Conservation (phyloP, 2,329 filamentous ascomycete species). For the Hypoxylon sp. region DNA sequence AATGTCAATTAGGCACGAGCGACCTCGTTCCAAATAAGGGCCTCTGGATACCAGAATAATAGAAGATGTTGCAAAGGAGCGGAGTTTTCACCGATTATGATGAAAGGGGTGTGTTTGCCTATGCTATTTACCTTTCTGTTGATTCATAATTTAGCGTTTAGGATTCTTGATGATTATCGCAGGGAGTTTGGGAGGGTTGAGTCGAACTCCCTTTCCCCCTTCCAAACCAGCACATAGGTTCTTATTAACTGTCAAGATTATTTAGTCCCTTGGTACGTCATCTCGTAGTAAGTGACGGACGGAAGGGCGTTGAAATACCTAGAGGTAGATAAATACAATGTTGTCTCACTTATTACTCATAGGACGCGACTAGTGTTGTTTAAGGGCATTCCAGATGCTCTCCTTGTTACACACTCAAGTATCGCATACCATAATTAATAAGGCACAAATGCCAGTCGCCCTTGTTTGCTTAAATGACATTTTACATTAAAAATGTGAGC, state of each 20-base stretch:
- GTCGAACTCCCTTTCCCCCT: not conserved
- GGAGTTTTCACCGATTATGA: not conserved
- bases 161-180: not conserved
- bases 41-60: conserved; percentile 22
- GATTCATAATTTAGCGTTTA: not conserved
- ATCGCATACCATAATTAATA: too few species aligned
- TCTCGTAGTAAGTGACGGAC: not conserved
- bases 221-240: not conserved
- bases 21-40: conserved; percentile 32
- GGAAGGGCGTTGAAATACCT: not conserved
- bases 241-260: not conserved
- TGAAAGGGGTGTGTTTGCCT: conserved; percentile 3
- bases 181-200: not conserved
- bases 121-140: not conserved
- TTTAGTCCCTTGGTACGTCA: not conserved
- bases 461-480: too few species aligned
- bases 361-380: too few species aligned
- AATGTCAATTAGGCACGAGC: conserved; percentile 17
- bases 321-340: not conserved
- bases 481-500: too few species aligned
- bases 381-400: too few species aligned
- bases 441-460: too few species aligned
- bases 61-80: not conserved
- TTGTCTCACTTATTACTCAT: not conserved
- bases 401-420: too few species aligned